These are phyloP conservation scores for Arachnopeziza araneosa DNA, from an alignment of 2,329 filamentous ascomycete genomes.

Conservation along the genomic window DNA sequence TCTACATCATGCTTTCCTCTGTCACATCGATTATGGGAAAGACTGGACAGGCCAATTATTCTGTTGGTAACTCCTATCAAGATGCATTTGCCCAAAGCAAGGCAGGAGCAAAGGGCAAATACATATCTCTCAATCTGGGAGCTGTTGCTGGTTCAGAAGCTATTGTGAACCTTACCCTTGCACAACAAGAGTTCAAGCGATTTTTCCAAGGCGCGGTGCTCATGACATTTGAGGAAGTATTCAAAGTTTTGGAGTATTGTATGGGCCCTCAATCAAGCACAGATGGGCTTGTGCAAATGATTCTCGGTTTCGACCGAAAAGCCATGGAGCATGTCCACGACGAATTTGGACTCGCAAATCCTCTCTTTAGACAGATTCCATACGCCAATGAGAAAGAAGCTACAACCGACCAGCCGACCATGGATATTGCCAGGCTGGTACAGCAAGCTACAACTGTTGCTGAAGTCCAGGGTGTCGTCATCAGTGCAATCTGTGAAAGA, in stretches of 20 bases:
- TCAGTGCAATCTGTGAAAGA: not conserved
- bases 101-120: slow-evolving; percentile 1
- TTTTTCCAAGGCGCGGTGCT: slow-evolving; percentile 8
- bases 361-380: slow-evolving; percentile 18
- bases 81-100: slow-evolving; percentile 28
- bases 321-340: slow-evolving; percentile 19
- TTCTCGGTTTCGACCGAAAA: slow-evolving; percentile 19
- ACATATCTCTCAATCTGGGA: slow-evolving; percentile 21
- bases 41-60: slow-evolving; percentile 34
- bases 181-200: slow-evolving; percentile 8
- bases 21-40: slow-evolving; percentile 28
- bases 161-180: slow-evolving; percentile 1
- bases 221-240: slow-evolving; percentile 22
- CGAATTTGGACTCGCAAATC: slow-evolving; percentile 14
- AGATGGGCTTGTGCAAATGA: slow-evolving; percentile 6
- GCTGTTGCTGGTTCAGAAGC: slow-evolving; percentile 17
- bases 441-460: not conserved
- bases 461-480: not conserved
- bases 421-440: slow-evolving; percentile 1
- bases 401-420: slow-evolving; percentile 11
- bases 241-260: slow-evolving; percentile 19
- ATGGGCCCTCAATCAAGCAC: slow-evolving; percentile 17
- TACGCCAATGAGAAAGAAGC: slow-evolving; percentile 3
- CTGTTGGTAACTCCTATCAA: slow-evolving; percentile 34
- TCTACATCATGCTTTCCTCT: slow-evolving; percentile 32